These are phyloP conservation scores for Phragmites australis DNA, from an alignment of 176 grass and related monocot species.

Conservation along the genomic window DNA sequence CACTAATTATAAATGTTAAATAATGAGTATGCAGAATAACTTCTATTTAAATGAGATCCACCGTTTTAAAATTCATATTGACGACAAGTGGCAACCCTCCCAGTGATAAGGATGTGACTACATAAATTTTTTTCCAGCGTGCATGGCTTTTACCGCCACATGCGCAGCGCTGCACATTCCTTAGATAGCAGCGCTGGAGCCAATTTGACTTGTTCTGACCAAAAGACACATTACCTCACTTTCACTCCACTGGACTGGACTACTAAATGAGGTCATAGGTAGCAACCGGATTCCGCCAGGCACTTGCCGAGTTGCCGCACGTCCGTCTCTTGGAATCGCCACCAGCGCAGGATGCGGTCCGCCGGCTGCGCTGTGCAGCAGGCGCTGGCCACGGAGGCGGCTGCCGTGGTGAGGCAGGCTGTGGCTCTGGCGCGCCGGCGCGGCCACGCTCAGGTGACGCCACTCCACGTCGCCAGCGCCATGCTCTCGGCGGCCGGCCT, in stretches of 20 bases:
- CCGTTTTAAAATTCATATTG: too few species aligned
- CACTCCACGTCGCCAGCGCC: conserved; percentile 85
- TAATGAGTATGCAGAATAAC: too few species aligned
- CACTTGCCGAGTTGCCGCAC: background rate
- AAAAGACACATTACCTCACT: background rate
- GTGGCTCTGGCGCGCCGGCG: conserved; percentile 67
- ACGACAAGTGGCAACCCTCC: too few species aligned
- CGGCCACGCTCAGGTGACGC: conserved; percentile 89
- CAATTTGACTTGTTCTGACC: too few species aligned
- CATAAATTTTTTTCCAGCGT: too few species aligned
- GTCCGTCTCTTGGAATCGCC: background rate
- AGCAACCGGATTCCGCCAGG: background rate
- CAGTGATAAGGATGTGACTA: too few species aligned
- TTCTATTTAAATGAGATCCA: too few species aligned
- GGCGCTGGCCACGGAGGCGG: conserved; percentile 73
- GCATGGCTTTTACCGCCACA: too few species aligned
- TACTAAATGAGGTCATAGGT: conserved; percentile 6
- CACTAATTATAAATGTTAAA: too few species aligned
- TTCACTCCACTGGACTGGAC: background rate
- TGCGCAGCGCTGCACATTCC: too few species aligned
- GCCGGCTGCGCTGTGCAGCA: conserved; percentile 82
- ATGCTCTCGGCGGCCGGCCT: conserved; percentile 66
- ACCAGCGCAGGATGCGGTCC: conserved; percentile 58
- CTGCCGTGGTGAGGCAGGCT: conserved; percentile 67
- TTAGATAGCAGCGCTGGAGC: too few species aligned